A percentile compares a stretch with the other conserved stretches of the same genome.
Conservation (phyloP, 2,329 filamentous ascomycete species). For the Sporothrix dimorphospora region DNA sequence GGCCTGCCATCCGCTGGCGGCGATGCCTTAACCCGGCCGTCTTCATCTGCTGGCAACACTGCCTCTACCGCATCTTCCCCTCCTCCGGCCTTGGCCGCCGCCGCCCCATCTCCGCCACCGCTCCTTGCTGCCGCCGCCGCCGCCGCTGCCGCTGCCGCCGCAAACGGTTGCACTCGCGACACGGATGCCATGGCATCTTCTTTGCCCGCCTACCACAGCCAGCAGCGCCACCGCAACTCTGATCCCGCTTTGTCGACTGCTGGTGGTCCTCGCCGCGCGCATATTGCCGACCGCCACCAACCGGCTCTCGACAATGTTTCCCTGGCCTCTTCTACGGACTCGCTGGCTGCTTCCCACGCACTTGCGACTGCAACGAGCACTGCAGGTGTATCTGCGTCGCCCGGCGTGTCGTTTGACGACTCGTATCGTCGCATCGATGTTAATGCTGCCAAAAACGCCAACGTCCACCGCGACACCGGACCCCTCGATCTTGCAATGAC, state of each 20-base stretch:
- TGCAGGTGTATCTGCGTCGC: conserved; percentile 38
- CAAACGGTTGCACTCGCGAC: conserved; percentile 34
- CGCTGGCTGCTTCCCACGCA: conserved; percentile 39
- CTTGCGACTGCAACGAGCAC: conserved; percentile 40
- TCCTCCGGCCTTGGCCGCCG: not conserved
- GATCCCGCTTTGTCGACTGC: conserved; percentile 4
- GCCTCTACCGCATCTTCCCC: not conserved
- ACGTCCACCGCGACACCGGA: conserved; percentile 70
- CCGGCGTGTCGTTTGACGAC: conserved; percentile 45
- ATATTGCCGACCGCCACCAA: conserved; percentile 5
- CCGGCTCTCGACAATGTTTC: conserved; percentile 35
- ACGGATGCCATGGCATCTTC: conserved; percentile 36
- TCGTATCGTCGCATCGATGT: conserved; percentile 70
- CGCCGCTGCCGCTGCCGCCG: conserved; percentile 29
- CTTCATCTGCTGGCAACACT: not conserved
- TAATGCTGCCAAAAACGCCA: conserved; percentile 67
- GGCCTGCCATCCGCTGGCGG: conserved; percentile 42
- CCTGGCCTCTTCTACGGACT: conserved; percentile 60
- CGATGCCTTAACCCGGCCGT: conserved; percentile 22
- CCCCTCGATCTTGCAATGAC: conserved; percentile 79
- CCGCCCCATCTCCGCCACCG: conserved; percentile 6
- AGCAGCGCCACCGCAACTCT: conserved; percentile 29
- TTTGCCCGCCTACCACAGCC: conserved; percentile 24
- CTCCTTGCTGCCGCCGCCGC: conserved; percentile 25
- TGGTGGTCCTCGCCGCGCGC: not conserved